Evolutionary conservation across 192 early-diverging fungal genomes (phyloP).

Genomic region (Haplosporangium gracile): DNA sequence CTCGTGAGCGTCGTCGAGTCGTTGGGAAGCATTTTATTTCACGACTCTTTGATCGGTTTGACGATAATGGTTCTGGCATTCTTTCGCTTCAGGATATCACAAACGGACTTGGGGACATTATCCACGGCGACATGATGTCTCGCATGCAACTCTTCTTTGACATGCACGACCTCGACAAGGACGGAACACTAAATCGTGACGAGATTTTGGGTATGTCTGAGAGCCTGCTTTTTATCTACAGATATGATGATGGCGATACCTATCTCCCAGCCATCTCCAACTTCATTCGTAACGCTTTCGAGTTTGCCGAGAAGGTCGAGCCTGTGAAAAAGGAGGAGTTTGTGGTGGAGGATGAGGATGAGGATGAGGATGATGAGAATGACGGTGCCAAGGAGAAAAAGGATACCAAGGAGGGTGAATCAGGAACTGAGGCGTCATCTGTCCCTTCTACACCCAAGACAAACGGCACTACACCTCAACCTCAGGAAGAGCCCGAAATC

Average conservation of each 20-base stretch:
- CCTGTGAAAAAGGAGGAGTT: slow-evolving; percentile 19
- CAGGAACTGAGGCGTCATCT: background rate
- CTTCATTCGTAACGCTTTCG: slow-evolving; percentile 75
- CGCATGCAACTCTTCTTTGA: slow-evolving; percentile 87
- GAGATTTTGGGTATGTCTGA: slow-evolving; percentile 90
- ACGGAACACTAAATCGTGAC: slow-evolving; percentile 75
- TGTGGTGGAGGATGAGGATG: slow-evolving; percentile 15
- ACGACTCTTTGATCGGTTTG: slow-evolving; percentile 66
- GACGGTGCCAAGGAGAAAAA: background rate
- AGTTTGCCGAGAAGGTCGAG: slow-evolving; percentile 60
- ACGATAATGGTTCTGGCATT: slow-evolving; percentile 62
- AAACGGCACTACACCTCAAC: background rate
- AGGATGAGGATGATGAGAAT: slow-evolving; percentile 28
- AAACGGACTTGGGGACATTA: slow-evolving; percentile 79
- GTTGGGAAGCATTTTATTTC: slow-evolving; percentile 57
- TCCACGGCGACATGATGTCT: slow-evolving; percentile 83
- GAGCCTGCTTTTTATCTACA: slow-evolving; percentile 84
- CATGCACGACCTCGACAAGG: slow-evolving; percentile 79
- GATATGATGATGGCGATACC: slow-evolving; percentile 66
- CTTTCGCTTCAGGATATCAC: slow-evolving; percentile 86
- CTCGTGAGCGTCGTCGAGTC: slow-evolving; percentile 43
- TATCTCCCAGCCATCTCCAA: slow-evolving; percentile 71
- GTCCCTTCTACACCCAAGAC: slow-evolving; percentile 23
- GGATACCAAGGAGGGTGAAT: slow-evolving; percentile 6
- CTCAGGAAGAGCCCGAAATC: slow-evolving; percentile 43